A percentile compares a stretch with the other conserved stretches of the same genome.
Conservation (phyloP, 2,329 filamentous ascomycete species). For the Graphiopsis chlorocephala region DNA sequence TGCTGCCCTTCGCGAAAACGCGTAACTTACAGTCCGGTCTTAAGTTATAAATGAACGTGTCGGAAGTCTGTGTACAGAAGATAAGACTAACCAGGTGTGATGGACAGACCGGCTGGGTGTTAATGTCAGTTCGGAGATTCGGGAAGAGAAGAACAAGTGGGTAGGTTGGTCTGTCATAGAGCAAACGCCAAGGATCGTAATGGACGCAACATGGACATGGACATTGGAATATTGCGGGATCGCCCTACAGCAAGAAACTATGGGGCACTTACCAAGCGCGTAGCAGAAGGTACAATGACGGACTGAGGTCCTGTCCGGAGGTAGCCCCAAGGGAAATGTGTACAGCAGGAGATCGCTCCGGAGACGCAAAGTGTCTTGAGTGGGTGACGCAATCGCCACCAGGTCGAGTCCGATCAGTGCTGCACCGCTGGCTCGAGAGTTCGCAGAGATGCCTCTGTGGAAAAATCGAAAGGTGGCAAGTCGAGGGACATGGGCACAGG, state of each 20-base stretch:
- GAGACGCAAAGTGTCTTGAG: not conserved
- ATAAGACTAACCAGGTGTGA: not conserved
- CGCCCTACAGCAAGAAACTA: not conserved
- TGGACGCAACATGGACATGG: not conserved
- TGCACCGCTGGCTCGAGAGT: not conserved
- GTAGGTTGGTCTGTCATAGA: not conserved
- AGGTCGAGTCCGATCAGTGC: not conserved
- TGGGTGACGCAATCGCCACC: not conserved
- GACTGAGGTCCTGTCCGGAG: not conserved
- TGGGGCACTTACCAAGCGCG: not conserved
- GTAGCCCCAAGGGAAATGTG: not conserved
- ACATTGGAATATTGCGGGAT: not conserved
- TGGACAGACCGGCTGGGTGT: not conserved
- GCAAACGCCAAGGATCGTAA: not conserved
- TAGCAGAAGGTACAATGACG: not conserved
- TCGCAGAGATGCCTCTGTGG: not conserved
- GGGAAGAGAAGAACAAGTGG: not conserved
- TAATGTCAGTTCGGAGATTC: not conserved
- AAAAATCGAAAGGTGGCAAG: not conserved
- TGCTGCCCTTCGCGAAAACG: not conserved
- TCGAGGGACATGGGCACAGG: not conserved
- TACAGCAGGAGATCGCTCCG: slow-evolving; percentile 4
- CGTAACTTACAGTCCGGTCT: not conserved
- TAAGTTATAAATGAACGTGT: no score
- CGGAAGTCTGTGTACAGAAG: not conserved